Evolutionary conservation across 257 asterid species (phyloP).

Genomic region (Solanum sejunctum): DNA sequence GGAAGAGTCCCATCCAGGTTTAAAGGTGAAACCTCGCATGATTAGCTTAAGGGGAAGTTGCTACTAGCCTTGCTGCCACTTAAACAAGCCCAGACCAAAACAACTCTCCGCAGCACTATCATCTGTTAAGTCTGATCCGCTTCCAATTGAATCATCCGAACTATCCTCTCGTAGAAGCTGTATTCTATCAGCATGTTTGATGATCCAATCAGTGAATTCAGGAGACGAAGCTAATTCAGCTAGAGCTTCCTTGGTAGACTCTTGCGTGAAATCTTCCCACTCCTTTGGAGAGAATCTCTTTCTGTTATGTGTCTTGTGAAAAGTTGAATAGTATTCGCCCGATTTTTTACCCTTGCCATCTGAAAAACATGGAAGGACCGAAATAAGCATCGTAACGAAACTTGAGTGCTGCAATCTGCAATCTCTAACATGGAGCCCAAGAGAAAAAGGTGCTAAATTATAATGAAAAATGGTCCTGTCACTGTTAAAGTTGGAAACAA

Average conservation of each 20-base stretch:
- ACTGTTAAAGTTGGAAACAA: background rate
- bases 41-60: background rate
- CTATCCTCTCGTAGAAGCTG: constrained; percentile 37
- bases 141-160: constrained; percentile 52
- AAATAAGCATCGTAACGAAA: background rate
- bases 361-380: constrained; percentile 16
- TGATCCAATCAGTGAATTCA: constrained; percentile 66
- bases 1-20: background rate
- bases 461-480: background rate
- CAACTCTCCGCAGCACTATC: constrained; percentile 43
- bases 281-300: constrained; percentile 56
- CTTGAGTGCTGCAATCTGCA: background rate
- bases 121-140: constrained; percentile 57
- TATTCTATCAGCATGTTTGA: constrained; percentile 46
- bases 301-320: constrained; percentile 49
- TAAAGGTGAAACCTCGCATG: background rate
- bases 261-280: constrained; percentile 67
- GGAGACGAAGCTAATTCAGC: constrained; percentile 64
- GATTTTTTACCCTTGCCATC: constrained; percentile 4
- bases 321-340: constrained; percentile 40
- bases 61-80: constrained; percentile 19
- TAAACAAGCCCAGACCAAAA: constrained; percentile 32
- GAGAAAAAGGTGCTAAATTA: background rate
- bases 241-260: constrained; percentile 56
- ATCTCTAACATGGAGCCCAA: background rate